Evolutionary conservation across 2,329 filamentous ascomycete genomes (phyloP).

Genomic region (Verticillium klebahnii): DNA sequence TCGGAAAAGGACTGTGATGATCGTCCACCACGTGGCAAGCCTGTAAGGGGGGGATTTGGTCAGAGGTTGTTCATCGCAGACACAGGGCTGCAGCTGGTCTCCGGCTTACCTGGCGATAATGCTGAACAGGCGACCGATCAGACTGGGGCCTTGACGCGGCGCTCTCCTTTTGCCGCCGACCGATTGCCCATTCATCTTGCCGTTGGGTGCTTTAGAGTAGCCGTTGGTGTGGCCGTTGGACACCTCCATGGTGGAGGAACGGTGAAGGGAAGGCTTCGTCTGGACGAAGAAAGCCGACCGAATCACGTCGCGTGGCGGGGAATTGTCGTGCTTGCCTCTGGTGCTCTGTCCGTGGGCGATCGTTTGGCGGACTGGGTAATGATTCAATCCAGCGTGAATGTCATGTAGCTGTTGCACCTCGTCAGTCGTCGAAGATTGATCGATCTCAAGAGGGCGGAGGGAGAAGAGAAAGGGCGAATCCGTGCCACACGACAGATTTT

Average conservation of each 20-base stretch:
- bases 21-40: constrained; percentile 78
- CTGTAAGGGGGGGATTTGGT: constrained; percentile 34
- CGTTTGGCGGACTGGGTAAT: background rate
- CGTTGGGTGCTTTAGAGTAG: constrained; percentile 13
- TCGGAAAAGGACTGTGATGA: constrained; percentile 74
- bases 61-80: constrained; percentile 1
- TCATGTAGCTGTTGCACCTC: background rate
- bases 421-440: background rate
- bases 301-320: background rate
- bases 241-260: constrained; percentile 28
- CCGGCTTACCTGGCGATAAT: constrained; percentile 48
- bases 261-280: background rate
- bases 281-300: background rate
- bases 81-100: background rate
- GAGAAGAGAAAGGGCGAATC: background rate
- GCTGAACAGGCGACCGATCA: constrained; percentile 39
- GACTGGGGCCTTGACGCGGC: constrained; percentile 18
- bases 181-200: constrained; percentile 26
- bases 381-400: background rate
- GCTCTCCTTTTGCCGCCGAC: constrained; percentile 24
- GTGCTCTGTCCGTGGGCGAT: background rate
- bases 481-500: background rate
- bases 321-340: background rate
- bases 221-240: constrained; percentile 34
- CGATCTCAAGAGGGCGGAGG: background rate